phyloP scores from a whole-genome alignment of 2,329 filamentous ascomycete genomes.

The Coleophoma crateriformis region DNA sequence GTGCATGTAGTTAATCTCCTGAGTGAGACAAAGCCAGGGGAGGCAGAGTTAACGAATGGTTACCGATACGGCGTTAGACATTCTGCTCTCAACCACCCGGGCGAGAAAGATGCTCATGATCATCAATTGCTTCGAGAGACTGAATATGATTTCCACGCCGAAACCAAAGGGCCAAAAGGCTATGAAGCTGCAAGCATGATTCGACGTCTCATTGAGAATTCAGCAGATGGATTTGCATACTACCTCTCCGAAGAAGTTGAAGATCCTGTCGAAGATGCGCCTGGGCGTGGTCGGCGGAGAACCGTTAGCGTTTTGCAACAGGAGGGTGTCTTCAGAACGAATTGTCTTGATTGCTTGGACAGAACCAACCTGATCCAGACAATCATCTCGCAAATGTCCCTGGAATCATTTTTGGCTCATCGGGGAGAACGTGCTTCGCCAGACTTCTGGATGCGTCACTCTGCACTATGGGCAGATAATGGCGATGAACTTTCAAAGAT shows the following conservation, averaged over 20 bases:
- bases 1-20: conserved; percentile 91
- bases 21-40: conserved; percentile 82
- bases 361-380: conserved; percentile 95
- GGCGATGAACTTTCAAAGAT: conserved; percentile 91
- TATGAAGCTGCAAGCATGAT: conserved; percentile 91
- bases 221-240: conserved; percentile 86
- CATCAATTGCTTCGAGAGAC: conserved; percentile 75
- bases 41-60: conserved; percentile 74
- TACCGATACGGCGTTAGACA: conserved; percentile 74
- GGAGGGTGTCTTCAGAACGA: conserved; percentile 92
- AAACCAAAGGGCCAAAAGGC: conserved; percentile 78
- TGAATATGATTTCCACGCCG: conserved; percentile 94
- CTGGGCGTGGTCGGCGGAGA: conserved; percentile 29
- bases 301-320: conserved; percentile 76
- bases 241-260: conserved; percentile 70
- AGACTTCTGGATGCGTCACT: conserved; percentile 91
- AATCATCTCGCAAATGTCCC: conserved; percentile 87
- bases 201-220: conserved; percentile 68
- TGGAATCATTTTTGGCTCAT: conserved; percentile 78
- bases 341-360: conserved; percentile 93
- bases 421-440: conserved; percentile 61
- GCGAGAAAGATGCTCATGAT: conserved; percentile 51
- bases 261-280: conserved; percentile 31
- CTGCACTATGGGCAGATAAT: conserved; percentile 94
- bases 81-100: conserved; percentile 61